Conservation (phyloP, 2,329 filamentous ascomycete genomes). For the Lecanicillium sp. region DNA sequence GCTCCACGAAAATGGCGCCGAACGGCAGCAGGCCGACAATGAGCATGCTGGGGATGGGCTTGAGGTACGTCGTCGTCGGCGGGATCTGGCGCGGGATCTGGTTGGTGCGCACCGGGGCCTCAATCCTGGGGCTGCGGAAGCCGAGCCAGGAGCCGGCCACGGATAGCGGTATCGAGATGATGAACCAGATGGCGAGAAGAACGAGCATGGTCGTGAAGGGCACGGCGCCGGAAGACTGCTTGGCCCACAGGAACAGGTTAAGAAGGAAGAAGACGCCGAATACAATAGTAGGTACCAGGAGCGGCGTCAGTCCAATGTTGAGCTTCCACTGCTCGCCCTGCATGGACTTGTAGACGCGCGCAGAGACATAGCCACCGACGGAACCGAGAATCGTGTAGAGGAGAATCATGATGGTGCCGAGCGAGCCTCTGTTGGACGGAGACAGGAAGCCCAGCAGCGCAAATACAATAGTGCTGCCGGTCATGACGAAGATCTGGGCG, state of each 20-base stretch:
- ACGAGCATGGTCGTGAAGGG: slow-evolving; percentile 97
- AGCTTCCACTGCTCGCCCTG: slow-evolving; percentile 90
- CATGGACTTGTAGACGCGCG: slow-evolving; percentile 91
- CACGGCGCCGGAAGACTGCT: slow-evolving; percentile 85
- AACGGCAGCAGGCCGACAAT: slow-evolving; percentile 91
- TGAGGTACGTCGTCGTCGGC: slow-evolving; percentile 73
- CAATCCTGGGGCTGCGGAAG: slow-evolving; percentile 67
- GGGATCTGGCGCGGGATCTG: slow-evolving; percentile 97
- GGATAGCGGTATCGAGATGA: slow-evolving; percentile 90
- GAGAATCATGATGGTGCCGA: slow-evolving; percentile 88
- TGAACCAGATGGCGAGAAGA: slow-evolving; percentile 89
- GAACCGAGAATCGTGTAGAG: slow-evolving; percentile 91
- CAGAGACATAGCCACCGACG: slow-evolving; percentile 83
- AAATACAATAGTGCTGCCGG: slow-evolving; percentile 87
- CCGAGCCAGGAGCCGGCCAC: slow-evolving; percentile 88
- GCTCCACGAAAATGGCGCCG: slow-evolving; percentile 93
- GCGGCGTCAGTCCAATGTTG: slow-evolving; percentile 82
- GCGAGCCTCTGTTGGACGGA: slow-evolving; percentile 87
- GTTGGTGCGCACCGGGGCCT: slow-evolving; percentile 86
- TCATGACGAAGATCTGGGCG: slow-evolving; percentile 96
- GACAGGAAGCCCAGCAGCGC: slow-evolving; percentile 92
- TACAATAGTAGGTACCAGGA: slow-evolving; percentile 79
- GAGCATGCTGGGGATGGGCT: slow-evolving; percentile 82
- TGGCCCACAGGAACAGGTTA: slow-evolving; percentile 93
- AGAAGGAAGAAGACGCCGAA: slow-evolving; percentile 88